Evolutionary conservation across 257 asterid species (phyloP).

Genomic region (Fraxinus cuspidata): DNA sequence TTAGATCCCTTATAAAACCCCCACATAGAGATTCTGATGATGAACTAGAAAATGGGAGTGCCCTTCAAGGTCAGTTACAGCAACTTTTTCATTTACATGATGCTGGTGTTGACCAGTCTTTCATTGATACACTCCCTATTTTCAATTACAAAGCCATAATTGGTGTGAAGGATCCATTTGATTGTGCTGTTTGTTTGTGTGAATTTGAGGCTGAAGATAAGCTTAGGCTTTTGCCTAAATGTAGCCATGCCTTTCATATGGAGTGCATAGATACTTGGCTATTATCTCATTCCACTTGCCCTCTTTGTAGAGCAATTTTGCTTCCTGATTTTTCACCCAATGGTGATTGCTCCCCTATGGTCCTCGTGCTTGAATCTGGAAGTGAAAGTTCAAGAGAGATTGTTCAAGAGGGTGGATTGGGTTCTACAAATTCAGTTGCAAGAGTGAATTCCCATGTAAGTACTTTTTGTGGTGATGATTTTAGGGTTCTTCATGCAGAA

Average conservation of each 20-base stretch:
- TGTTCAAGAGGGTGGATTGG: slow-evolving; percentile 25
- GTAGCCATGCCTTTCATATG: slow-evolving; percentile 98
- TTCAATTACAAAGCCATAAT: slow-evolving; percentile 78
- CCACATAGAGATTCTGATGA: slow-evolving; percentile 64
- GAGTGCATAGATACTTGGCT: slow-evolving; percentile 97
- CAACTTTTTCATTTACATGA: slow-evolving; percentile 91
- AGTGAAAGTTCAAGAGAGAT: slow-evolving; percentile 75
- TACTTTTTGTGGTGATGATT: slow-evolving; percentile 28
- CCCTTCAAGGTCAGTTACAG: slow-evolving; percentile 86
- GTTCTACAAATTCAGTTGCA: slow-evolving; percentile 23
- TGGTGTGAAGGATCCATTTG: slow-evolving; percentile 88
- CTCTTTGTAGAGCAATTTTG: slow-evolving; percentile 82
- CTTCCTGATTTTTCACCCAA: slow-evolving; percentile 53
- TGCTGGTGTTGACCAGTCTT: slow-evolving; percentile 93
- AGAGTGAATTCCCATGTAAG: slow-evolving; percentile 59
- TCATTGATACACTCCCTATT: slow-evolving; percentile 77
- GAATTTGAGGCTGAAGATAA: slow-evolving; percentile 85
- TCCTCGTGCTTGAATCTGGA: slow-evolving; percentile 83
- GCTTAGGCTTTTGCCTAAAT: slow-evolving; percentile 74
- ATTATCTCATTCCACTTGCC: slow-evolving; percentile 91
- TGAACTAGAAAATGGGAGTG: slow-evolving; percentile 68
- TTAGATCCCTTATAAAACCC: slow-evolving; percentile 65
- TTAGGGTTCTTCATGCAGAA: slow-evolving; percentile 26
- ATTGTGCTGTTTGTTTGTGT: slow-evolving; percentile 93
- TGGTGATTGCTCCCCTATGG: slow-evolving; percentile 52